Evolutionary conservation across 2,329 filamentous ascomycete genomes (phyloP).

Genomic region (Aspergillus sp.): DNA sequence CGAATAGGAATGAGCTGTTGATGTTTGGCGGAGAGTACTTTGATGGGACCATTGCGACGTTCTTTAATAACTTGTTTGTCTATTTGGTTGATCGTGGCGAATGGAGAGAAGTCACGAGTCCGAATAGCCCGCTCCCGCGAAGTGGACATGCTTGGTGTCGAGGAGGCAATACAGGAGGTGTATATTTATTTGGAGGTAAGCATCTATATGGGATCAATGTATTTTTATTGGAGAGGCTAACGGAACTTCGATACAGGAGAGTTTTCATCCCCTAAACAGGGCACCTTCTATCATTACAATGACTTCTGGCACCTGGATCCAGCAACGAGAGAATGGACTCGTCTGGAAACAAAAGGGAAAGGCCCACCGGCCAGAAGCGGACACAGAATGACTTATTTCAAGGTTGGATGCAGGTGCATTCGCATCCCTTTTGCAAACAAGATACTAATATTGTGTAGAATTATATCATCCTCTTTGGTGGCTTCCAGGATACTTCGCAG

Average conservation of each 20-base stretch:
- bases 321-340: slow-evolving; percentile 76
- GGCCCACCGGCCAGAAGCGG: slow-evolving; percentile 82
- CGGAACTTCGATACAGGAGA: slow-evolving; percentile 47
- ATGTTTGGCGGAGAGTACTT: slow-evolving; percentile 94
- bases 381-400: slow-evolving; percentile 93
- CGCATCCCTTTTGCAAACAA: not conserved
- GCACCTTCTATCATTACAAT: slow-evolving; percentile 98
- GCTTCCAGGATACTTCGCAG: slow-evolving; percentile 94
- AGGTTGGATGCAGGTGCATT: slow-evolving; percentile 35
- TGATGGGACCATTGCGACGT: slow-evolving; percentile 74
- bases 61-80: slow-evolving; percentile 59
- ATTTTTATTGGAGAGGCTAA: not conserved
- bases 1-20: slow-evolving; percentile 78
- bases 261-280: slow-evolving; percentile 93
- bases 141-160: slow-evolving; percentile 93
- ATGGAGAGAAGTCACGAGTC: slow-evolving; percentile 83
- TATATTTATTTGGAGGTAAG: slow-evolving; percentile 79
- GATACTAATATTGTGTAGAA: slow-evolving; percentile 40
- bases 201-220: not conserved
- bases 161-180: slow-evolving; percentile 71
- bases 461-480: slow-evolving; percentile 90
- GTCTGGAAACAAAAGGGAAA: slow-evolving; percentile 64
- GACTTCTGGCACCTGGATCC: slow-evolving; percentile 95
- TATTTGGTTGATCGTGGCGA: slow-evolving; percentile 75
- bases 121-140: slow-evolving; percentile 82